Base-by-base conservation (phyloP, 768 basidiomycete genomes). In the Clitopilus hobsonii region DNA sequence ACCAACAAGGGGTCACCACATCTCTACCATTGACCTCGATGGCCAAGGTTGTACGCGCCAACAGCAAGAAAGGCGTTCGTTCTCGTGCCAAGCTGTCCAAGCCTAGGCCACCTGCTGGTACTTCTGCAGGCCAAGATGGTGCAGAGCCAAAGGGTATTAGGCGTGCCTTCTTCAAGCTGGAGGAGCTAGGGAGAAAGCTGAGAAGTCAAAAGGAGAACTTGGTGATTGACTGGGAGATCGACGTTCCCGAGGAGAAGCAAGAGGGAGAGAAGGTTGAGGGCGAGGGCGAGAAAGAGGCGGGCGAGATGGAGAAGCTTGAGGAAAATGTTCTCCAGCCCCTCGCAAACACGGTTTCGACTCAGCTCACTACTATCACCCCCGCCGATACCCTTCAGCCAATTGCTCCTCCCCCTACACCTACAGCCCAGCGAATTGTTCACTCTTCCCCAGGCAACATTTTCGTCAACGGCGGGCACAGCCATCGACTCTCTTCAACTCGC, bases 131-230 rank as follows among this genome's bases (percentile, higher is more conserved):
- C 18, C 5, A 20, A 10, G n/a, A 45, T 3, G 41, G 10, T 10
- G 3, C 4, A 20, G 41, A 45, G 16, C 63, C 61, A 6, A 55
- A 54, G 14, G 58, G 57, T 45, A 66, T 76, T 49, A 73, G 75
- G 13, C 73, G 74, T 45, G 68, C 77, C 54, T 67, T 79, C 49
- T 73, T 71, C 66, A 72, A 72, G 52, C 62, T 78, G 47, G 70
- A 76, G 51, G 59, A 69, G 18, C 58, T 71, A 14, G 55, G 56
- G 16, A 69, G 41, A 20, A 45, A 20, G 41, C 22, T 45, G 22
- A 45, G 41, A 23, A 23, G 41, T 45, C 41, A 61, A 22, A 63
- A 68, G 28, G 36, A 41, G 13, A 55, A 45, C 38, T 26, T 51
- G 5, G 54, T 54, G 22, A 55, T 49, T 25, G 45, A 63, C 14